Conservation (phyloP, 1,284 basidiomycete species). For the Meripilus lineatus region DNA sequence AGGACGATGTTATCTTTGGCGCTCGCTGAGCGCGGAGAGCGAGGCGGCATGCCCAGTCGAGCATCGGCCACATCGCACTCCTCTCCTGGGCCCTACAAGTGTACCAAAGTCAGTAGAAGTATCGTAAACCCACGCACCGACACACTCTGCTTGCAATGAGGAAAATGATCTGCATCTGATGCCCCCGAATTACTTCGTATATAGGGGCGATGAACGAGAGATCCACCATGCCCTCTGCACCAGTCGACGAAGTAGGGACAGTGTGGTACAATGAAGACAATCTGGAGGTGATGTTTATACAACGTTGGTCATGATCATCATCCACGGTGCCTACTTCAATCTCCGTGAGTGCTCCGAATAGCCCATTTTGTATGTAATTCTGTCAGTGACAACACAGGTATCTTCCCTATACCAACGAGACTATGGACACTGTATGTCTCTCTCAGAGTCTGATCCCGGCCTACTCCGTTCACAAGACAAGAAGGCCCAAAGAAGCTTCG, state of each 20-base stretch:
- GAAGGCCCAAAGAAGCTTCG: slow-evolving; percentile 1
- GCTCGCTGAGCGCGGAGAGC: no score
- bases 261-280: slow-evolving; percentile 15
- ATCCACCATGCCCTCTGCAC: slow-evolving; percentile 17
- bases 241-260: slow-evolving; percentile 16
- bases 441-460: slow-evolving; percentile 9
- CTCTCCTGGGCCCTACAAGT: no score
- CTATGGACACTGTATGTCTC: slow-evolving; percentile 12
- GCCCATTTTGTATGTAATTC: slow-evolving; percentile 8
- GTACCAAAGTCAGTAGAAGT: no score
- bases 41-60: no score
- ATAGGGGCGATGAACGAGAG: no score
- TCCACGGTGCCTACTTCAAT: slow-evolving; percentile 16
- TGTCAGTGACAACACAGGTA: slow-evolving; percentile 8
- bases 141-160: no score
- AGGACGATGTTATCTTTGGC: no score
- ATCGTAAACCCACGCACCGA: no score
- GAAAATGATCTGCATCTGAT: no score
- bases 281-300: slow-evolving; percentile 9
- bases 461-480: slow-evolving; percentile 1
- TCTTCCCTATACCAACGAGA: slow-evolving; percentile 14
- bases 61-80: no score
- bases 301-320: slow-evolving; percentile 16
- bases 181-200: no score
- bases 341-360: no score